These are phyloP conservation scores for Brassica hybrid DNA, from an alignment of 441 rosid species.

Conservation along the genomic window DNA sequence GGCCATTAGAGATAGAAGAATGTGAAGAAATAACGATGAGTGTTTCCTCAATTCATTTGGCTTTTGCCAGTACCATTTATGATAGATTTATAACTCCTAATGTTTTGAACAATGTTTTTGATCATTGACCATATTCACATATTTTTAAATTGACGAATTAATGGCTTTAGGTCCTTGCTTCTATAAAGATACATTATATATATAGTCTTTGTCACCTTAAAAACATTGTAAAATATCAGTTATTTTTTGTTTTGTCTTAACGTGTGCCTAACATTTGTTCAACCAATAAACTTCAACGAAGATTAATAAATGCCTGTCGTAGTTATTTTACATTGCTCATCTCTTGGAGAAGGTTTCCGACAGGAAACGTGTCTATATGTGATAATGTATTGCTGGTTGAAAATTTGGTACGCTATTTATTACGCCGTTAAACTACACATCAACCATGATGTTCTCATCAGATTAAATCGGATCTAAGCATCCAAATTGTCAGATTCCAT, in stretches of 20 bases:
- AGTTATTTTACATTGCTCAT: constrained; percentile 4
- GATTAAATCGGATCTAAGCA: constrained; percentile 19
- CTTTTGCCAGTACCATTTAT: neutral
- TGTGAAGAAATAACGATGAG: neutral
- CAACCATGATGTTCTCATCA: constrained; percentile 16
- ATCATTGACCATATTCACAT: constrained; percentile 20
- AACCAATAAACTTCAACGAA: constrained; percentile 14
- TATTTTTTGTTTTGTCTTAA: constrained; percentile 6
- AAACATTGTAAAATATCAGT: neutral
- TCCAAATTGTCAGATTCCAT: constrained; percentile 18
- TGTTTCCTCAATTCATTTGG: neutral
- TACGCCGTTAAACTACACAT: constrained; percentile 30
- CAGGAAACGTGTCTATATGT: constrained; percentile 33
- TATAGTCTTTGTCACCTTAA: neutral
- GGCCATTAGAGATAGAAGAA: constrained; percentile 24
- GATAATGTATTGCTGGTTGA: neutral
- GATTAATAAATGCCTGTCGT: constrained; percentile 14
- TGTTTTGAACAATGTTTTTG: constrained; percentile 21
- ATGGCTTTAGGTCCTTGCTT: constrained; percentile 31
- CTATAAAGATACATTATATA: neutral
- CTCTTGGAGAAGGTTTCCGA: constrained; percentile 22
- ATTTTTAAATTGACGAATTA: constrained; percentile 17
- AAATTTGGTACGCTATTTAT: constrained; percentile 35
- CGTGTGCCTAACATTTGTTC: constrained; percentile 38
- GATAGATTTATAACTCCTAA: constrained; percentile 31